Evolutionary conservation across 768 basidiomycete species (phyloP).

Genomic region (Lentinula aciculospora): DNA sequence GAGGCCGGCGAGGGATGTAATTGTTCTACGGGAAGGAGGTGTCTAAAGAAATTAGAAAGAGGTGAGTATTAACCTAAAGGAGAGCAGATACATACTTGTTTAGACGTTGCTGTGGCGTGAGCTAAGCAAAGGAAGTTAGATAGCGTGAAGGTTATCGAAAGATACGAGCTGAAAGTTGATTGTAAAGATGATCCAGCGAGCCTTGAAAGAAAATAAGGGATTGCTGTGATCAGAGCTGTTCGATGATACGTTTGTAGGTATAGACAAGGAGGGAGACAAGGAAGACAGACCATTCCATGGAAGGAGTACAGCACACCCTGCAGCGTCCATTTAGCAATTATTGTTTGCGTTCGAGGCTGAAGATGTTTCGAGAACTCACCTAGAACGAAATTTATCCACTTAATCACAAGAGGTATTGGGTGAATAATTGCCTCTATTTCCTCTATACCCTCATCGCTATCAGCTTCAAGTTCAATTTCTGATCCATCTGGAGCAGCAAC

Average conservation of each 20-base stretch:
- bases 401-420: constrained; percentile 22
- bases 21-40: constrained; percentile 54
- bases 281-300: constrained; percentile 78
- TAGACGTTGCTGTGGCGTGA: constrained; percentile 66
- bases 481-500: constrained; percentile 19
- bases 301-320: constrained; percentile 60
- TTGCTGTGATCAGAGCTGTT: constrained; percentile 80
- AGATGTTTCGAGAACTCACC: too few species aligned
- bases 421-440: background rate
- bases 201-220: constrained; percentile 73
- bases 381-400: constrained; percentile 66
- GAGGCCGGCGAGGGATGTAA: constrained; percentile 44
- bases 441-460: constrained; percentile 20
- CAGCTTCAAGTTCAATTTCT: constrained; percentile 26
- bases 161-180: constrained; percentile 58
- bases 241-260: too few species aligned
- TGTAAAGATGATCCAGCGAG: constrained; percentile 54
- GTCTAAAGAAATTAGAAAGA: constrained; percentile 39
- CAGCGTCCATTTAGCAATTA: background rate
- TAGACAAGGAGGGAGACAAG: background rate
- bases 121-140: constrained; percentile 67
- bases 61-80: background rate
- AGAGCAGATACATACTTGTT: constrained; percentile 42
- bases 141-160: constrained; percentile 57
- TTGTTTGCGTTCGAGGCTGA: too few species aligned